Evolutionary conservation across 208 protist genomes (phyloP).

Genomic region (Leishmania lainsoni): DNA sequence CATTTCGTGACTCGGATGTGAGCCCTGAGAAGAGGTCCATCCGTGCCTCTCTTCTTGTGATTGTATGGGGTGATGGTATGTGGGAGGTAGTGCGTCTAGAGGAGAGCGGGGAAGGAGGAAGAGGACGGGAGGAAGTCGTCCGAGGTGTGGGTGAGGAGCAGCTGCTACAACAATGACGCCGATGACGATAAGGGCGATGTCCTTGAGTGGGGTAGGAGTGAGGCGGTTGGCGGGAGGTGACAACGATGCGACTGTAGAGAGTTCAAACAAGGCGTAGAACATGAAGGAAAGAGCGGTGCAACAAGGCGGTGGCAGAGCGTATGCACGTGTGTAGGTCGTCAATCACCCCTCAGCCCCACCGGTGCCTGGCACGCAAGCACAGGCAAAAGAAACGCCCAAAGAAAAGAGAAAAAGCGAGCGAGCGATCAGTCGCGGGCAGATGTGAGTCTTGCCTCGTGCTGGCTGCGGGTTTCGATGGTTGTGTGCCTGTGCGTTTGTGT

Average conservation of each 20-base stretch:
- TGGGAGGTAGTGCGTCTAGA: not conserved
- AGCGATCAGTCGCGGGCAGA: no score
- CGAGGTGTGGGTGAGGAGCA: not conserved
- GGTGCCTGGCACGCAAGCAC: no score
- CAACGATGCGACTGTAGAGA: no score
- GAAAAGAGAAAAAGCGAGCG: not conserved
- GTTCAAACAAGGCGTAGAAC: no score
- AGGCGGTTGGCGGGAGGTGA: not conserved
- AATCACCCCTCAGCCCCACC: not conserved
- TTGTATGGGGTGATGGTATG: not conserved
- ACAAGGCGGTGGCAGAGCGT: not conserved
- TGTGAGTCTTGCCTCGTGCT: no score
- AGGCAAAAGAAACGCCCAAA: not conserved
- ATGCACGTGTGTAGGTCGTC: not conserved
- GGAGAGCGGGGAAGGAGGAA: not conserved
- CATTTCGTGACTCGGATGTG: conserved; percentile 44
- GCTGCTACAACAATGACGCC: not conserved
- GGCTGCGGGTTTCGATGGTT: no score
- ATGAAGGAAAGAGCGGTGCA: not conserved
- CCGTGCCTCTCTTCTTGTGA: not conserved
- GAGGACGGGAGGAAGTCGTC: not conserved
- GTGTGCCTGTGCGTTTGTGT: not conserved
- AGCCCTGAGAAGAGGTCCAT: conserved; percentile 54
- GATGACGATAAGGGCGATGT: not conserved
- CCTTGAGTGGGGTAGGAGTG: not conserved